Conservation (phyloP, 2,329 filamentous ascomycete genomes). For the Cladophialophora exuberans region DNA sequence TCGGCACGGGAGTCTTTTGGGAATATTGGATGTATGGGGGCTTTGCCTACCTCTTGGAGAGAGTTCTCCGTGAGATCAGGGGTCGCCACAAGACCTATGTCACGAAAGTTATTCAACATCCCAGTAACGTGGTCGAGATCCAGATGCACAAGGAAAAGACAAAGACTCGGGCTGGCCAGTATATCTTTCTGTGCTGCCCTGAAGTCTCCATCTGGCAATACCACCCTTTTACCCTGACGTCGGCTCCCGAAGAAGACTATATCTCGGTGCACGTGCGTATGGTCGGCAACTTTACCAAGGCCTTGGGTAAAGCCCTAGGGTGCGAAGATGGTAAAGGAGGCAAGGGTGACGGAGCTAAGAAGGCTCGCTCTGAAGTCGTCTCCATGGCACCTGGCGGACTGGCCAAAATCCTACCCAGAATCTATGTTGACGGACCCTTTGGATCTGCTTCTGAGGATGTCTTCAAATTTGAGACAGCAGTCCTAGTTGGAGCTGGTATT, state of each 20-base stretch:
- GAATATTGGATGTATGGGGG: constrained; percentile 88
- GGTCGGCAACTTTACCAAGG: constrained; percentile 78
- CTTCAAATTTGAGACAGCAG: constrained; percentile 62
- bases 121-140: constrained; percentile 85
- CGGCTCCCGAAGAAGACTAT: constrained; percentile 86
- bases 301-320: constrained; percentile 70
- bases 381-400: constrained; percentile 65
- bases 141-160: constrained; percentile 91
- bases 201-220: constrained; percentile 88
- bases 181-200: constrained; percentile 87
- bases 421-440: constrained; percentile 84
- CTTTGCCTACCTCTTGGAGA: constrained; percentile 78
- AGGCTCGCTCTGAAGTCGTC: constrained; percentile 60
- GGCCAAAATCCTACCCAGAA: constrained; percentile 70
- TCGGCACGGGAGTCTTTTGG: constrained; percentile 80
- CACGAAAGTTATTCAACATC: constrained; percentile 86
- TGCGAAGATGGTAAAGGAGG: constrained; percentile 63
- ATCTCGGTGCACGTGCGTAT: constrained; percentile 84
- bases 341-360: constrained; percentile 32
- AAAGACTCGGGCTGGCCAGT: constrained; percentile 75
- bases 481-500: constrained; percentile 56
- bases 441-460: constrained; percentile 86
- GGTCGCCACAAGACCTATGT: constrained; percentile 83
- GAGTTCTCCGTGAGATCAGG: constrained; percentile 75
- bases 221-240: constrained; percentile 84